Conservation (phyloP, 1,284 basidiomycete genomes). For the Tilletia walkeri region DNA sequence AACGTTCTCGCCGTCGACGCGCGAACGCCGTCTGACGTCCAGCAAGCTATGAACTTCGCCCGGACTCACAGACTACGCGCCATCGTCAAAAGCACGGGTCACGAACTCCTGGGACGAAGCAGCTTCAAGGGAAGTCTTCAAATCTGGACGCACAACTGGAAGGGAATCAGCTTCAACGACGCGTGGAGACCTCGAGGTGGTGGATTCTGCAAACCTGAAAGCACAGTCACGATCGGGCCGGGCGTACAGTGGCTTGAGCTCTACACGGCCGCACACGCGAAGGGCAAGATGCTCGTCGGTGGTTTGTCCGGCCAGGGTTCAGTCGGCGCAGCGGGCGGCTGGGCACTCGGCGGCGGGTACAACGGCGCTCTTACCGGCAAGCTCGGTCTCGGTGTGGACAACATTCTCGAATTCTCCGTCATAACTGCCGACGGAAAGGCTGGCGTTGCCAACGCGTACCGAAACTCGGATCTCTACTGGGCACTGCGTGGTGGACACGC, state of each 20-base stretch:
- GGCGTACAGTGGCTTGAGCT: conserved; percentile 15
- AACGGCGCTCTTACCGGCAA: conserved; percentile 6
- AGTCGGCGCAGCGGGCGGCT: conserved; percentile 12
- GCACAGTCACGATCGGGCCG: conserved; percentile 7
- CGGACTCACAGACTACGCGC: background rate
- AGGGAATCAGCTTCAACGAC: conserved; percentile 13
- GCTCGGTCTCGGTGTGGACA: conserved; percentile 17
- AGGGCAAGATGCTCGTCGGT: conserved; percentile 17
- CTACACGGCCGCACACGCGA: conserved; percentile 9
- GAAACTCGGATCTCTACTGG: conserved; percentile 9
- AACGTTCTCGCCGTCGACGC: conserved; percentile 17
- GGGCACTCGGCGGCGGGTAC: conserved; percentile 14
- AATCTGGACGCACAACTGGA: conserved; percentile 17
- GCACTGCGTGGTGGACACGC: conserved; percentile 5
- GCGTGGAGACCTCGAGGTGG: background rate
- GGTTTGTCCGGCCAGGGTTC: conserved; percentile 4
- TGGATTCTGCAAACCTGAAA: background rate
- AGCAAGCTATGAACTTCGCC: conserved; percentile 1
- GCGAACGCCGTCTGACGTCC: background rate
- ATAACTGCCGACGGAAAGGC: conserved; percentile 6
- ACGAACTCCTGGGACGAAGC: conserved; percentile 12
- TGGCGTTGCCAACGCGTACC: conserved; percentile 7
- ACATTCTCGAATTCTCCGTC: conserved; percentile 13
- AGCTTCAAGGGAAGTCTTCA: conserved; percentile 5
- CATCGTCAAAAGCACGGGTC: conserved; percentile 6